Conservation (phyloP, 208 protist species). For the Crithidia acanthocephali region DNA sequence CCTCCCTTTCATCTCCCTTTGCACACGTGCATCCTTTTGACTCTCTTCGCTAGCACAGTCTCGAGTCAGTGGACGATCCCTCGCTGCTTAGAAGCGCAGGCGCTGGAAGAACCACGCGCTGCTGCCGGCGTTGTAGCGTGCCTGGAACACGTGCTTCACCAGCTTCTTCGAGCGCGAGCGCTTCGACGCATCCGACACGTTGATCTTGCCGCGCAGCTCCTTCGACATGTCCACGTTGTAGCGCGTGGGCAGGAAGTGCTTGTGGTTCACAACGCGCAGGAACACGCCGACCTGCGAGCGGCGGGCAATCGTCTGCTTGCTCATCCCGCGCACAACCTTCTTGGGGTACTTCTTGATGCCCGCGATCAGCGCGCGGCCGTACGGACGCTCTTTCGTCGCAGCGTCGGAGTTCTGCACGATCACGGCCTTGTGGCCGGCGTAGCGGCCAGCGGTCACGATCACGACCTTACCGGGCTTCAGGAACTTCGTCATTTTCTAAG, state of each 20-base stretch:
- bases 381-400: constrained; percentile 92
- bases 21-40: too few species aligned
- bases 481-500: constrained; percentile 17
- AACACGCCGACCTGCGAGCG: constrained; percentile 96
- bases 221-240: constrained; percentile 95
- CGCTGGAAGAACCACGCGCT: constrained; percentile 99
- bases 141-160: constrained; percentile 94
- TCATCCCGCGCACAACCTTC: constrained; percentile 96
- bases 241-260: constrained; percentile 98
- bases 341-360: constrained; percentile 97
- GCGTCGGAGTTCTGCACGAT: constrained; percentile 96
- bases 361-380: constrained; percentile 96
- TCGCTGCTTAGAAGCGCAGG: constrained; percentile 96
- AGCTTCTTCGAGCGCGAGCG: constrained; percentile 85
- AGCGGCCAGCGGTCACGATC: constrained; percentile 97
- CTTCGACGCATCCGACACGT: constrained; percentile 90
- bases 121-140: constrained; percentile 96
- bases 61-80: neutral
- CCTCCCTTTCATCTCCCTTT: too few species aligned
- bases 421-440: constrained; percentile 98
- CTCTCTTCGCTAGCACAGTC: neutral
- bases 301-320: constrained; percentile 92
- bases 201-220: constrained; percentile 92
- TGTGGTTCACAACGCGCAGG: constrained; percentile 98
- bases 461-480: constrained; percentile 98